Evolutionary conservation across 2,329 filamentous ascomycete genomes (phyloP).

Genomic region (Dactylellina drechsleri): DNA sequence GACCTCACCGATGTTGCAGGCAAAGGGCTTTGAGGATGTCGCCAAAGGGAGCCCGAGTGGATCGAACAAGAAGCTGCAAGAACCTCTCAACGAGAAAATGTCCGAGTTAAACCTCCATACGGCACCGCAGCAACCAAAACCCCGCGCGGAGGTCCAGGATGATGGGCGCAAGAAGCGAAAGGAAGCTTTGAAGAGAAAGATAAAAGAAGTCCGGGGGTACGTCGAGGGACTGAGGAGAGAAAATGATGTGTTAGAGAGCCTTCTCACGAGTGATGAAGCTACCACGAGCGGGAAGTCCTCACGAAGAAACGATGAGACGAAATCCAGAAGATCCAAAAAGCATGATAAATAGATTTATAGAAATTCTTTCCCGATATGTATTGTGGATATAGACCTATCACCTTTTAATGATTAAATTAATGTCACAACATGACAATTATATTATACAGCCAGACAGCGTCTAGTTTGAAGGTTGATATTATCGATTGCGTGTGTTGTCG

Average conservation of each 20-base stretch:
- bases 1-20: constrained; percentile 21
- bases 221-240: constrained; percentile 45
- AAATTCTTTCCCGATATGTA: neutral
- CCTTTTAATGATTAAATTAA: neutral
- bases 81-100: constrained; percentile 4
- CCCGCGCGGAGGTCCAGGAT: constrained; percentile 45
- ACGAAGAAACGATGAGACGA: constrained; percentile 42
- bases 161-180: constrained; percentile 50
- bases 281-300: neutral
- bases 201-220: constrained; percentile 54
- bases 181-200: constrained; percentile 55
- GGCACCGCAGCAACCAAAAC: constrained; percentile 18
- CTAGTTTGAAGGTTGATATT: neutral
- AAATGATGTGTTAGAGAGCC: constrained; percentile 56
- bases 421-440: neutral
- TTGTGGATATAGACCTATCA: neutral
- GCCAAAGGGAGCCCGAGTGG: constrained; percentile 41
- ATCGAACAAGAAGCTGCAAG: constrained; percentile 20
- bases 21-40: constrained; percentile 42
- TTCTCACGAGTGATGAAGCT: constrained; percentile 26
- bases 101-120: constrained; percentile 12
- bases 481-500: constrained; percentile 33
- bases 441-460: too few species aligned
- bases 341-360: constrained; percentile 2
- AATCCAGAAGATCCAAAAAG: constrained; percentile 14